Percentiles rank a stretch among this genome's conserved stretches.
Evolutionary conservation across 208 protist species (phyloP).

Genomic region (Wallacemonas sp.): DNA sequence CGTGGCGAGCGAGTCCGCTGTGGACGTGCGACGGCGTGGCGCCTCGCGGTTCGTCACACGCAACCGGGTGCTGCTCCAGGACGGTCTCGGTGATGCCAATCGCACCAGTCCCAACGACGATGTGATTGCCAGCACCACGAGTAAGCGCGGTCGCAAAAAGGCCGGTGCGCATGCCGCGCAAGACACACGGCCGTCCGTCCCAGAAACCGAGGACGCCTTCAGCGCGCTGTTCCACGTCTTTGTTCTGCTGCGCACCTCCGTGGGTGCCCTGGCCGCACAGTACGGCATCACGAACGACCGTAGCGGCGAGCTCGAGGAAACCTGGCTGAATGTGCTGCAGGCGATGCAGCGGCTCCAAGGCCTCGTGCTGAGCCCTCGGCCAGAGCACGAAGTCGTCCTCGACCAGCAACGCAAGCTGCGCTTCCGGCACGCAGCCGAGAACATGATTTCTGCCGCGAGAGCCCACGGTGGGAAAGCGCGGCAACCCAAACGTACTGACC

Average conservation of each 20-base stretch:
- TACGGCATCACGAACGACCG: slow-evolving; percentile 24
- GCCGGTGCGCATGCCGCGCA: not conserved
- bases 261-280: slow-evolving; percentile 19
- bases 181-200: slow-evolving; percentile 10
- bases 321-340: slow-evolving; percentile 37
- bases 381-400: not conserved
- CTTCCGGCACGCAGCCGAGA: not conserved
- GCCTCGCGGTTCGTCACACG: slow-evolving; percentile 22
- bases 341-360: slow-evolving; percentile 27
- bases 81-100: not conserved
- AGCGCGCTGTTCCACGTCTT: slow-evolving; percentile 37
- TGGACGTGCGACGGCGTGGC: not conserved
- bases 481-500: too few species aligned
- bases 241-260: slow-evolving; percentile 25
- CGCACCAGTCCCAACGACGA: too few species aligned
- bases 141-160: not conserved
- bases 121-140: not conserved
- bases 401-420: not conserved
- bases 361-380: slow-evolving; percentile 16
- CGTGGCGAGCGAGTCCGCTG: not conserved
- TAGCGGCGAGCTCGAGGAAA: slow-evolving; percentile 32
- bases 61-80: slow-evolving; percentile 8
- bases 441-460: not conserved
- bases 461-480: too few species aligned
- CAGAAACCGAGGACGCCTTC: slow-evolving; percentile 11